Conservation (phyloP, 2,329 filamentous ascomycete species). For the Coniochaeta sp. region DNA sequence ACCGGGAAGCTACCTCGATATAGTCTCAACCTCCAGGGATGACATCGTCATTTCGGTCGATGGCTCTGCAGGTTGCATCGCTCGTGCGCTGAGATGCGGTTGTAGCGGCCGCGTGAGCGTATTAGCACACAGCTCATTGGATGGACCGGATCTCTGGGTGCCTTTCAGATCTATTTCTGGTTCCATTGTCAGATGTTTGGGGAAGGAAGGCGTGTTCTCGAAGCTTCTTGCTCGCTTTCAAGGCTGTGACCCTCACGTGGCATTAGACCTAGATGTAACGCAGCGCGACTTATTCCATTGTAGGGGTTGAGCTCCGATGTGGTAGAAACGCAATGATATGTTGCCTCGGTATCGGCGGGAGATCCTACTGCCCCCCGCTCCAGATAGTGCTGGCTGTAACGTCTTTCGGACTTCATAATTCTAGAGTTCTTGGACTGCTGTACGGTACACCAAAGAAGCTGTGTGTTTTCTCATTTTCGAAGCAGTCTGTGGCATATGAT, state of each 20-base stretch:
- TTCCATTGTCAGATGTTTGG: neutral
- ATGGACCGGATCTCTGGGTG: neutral
- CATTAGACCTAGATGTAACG: neutral
- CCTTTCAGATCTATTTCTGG: constrained; percentile 2
- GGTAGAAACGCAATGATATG: neutral
- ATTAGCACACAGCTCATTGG: neutral
- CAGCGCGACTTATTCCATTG: neutral
- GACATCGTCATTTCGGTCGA: neutral
- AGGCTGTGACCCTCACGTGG: neutral
- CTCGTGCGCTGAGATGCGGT: neutral
- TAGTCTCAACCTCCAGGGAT: neutral
- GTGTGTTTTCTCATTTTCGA: neutral
- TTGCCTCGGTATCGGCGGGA: neutral
- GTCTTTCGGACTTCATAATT: neutral
- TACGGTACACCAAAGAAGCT: neutral
- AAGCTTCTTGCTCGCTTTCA: neutral
- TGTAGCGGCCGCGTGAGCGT: neutral
- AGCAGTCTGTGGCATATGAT: neutral
- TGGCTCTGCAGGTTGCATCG: neutral
- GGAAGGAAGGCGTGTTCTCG: neutral
- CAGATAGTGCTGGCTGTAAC: neutral
- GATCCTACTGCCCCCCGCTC: neutral
- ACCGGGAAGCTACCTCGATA: neutral
- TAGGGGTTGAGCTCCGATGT: neutral
- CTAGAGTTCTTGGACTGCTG: neutral